Conservation (phyloP, 73 alveolate genomes). For the Stentor coeruleus region DNA sequence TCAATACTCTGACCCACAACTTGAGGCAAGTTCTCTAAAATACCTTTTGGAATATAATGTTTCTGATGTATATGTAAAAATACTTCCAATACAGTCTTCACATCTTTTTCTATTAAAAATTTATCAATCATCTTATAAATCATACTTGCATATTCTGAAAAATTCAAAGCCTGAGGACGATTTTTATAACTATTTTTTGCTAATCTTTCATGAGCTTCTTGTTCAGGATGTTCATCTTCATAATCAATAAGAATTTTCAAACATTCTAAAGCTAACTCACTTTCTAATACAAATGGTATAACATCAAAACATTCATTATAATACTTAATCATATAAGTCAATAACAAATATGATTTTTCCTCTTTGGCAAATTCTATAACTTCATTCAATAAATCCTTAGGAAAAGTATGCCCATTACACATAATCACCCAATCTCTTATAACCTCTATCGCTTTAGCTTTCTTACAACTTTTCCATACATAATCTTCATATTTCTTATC, state of each 20-base stretch:
- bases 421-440: slow-evolving; percentile 21
- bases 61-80: background rate
- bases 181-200: background rate
- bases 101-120: background rate
- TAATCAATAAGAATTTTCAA: background rate
- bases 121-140: background rate
- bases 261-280: background rate
- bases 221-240: slow-evolving; percentile 8
- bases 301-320: background rate
- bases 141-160: background rate
- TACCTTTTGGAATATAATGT: background rate
- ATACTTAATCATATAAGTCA: slow-evolving; percentile 6
- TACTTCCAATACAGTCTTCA: background rate
- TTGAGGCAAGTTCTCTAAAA: background rate
- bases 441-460: background rate
- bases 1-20: background rate
- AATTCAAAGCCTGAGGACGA: background rate
- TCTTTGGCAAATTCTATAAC: background rate
- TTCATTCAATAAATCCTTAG: background rate
- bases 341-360: background rate
- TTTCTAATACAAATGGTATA: background rate
- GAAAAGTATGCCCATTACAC: slow-evolving; percentile 18
- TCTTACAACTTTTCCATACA: background rate
- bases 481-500: background rate
- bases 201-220: background rate